Evolutionary conservation across 106 monocot genomes (phyloP).

Genomic region (Dendrobium catenatum): DNA sequence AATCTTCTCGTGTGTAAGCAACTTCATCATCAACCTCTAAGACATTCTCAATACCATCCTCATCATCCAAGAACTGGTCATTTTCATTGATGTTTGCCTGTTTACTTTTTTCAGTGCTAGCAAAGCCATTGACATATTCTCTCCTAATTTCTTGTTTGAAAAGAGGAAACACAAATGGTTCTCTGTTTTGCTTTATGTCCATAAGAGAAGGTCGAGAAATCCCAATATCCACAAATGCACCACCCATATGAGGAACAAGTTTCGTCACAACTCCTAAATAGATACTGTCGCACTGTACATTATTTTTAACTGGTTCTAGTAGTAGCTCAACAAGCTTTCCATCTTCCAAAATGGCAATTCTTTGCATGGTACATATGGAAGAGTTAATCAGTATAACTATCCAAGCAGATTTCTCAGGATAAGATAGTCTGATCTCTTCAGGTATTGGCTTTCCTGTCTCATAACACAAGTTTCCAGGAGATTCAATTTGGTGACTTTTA

Average conservation of each 20-base stretch:
- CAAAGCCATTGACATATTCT: slow-evolving; percentile 25
- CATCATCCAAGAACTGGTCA: slow-evolving; percentile 29
- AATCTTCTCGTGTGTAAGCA: slow-evolving; percentile 28
- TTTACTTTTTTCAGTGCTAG: slow-evolving; percentile 14
- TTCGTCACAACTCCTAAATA: slow-evolving; percentile 85
- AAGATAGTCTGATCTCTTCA: slow-evolving; percentile 22
- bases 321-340: slow-evolving; percentile 81
- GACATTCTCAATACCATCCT: slow-evolving; percentile 34
- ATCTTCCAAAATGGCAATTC: slow-evolving; percentile 94
- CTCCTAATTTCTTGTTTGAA: slow-evolving; percentile 19
- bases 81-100: slow-evolving; percentile 17
- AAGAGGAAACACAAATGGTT: slow-evolving; percentile 81
- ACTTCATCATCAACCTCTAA: slow-evolving; percentile 41
- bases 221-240: slow-evolving; percentile 98
- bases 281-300: slow-evolving; percentile 91
- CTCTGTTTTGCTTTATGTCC: slow-evolving; percentile 64
- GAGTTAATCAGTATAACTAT: slow-evolving; percentile 81
- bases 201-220: slow-evolving; percentile 71
- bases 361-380: slow-evolving; percentile 91
- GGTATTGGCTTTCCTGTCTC: slow-evolving; percentile 19
- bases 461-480: slow-evolving; percentile 14
- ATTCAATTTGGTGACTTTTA: slow-evolving; percentile 20
- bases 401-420: slow-evolving; percentile 37
- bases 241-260: slow-evolving; percentile 87
- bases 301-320: slow-evolving; percentile 86